These are phyloP conservation scores for Scleroderma bovista DNA, from an alignment of 768 basidiomycete genomes.

Conservation along the genomic window DNA sequence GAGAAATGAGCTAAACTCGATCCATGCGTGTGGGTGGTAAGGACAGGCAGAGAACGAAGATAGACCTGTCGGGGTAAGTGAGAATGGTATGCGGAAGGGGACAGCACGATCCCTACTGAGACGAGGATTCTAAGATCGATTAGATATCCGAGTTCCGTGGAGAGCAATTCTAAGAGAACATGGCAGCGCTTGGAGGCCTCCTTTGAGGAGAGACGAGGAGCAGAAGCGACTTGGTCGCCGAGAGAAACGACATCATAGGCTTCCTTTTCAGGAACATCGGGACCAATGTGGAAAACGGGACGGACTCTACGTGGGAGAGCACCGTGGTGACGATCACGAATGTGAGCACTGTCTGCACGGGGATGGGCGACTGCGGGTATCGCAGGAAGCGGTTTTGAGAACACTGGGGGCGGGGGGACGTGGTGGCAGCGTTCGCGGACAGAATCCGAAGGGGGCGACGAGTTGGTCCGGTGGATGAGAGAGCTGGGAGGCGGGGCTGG, in stretches of 20 bases:
- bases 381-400: conserved; percentile 9
- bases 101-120: conserved; percentile 43
- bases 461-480: conserved; percentile 26
- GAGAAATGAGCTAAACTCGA: conserved; percentile 26
- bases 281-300: conserved; percentile 13
- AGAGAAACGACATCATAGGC: conserved; percentile 3
- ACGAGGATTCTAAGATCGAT: conserved; percentile 73
- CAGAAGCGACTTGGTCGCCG: neutral
- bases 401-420: conserved; percentile 32
- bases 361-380: conserved; percentile 1
- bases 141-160: conserved; percentile 81
- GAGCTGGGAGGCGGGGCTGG: conserved; percentile 48
- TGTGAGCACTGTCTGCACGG: neutral
- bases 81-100: neutral
- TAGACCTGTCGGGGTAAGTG: conserved; percentile 46
- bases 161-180: conserved; percentile 78
- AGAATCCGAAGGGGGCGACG: conserved; percentile 13
- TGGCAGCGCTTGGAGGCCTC: conserved; percentile 55
- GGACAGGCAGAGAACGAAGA: conserved; percentile 49
- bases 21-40: conserved; percentile 25
- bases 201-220: neutral
- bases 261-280: conserved; percentile 16
- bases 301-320: neutral
- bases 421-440: conserved; percentile 5
- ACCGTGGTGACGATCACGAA: neutral